A percentile compares a stretch with the other conserved stretches of the same genome.
Evolutionary conservation across 139 green algal species (phyloP).

Genomic region (Parachlorella kessleri): DNA sequence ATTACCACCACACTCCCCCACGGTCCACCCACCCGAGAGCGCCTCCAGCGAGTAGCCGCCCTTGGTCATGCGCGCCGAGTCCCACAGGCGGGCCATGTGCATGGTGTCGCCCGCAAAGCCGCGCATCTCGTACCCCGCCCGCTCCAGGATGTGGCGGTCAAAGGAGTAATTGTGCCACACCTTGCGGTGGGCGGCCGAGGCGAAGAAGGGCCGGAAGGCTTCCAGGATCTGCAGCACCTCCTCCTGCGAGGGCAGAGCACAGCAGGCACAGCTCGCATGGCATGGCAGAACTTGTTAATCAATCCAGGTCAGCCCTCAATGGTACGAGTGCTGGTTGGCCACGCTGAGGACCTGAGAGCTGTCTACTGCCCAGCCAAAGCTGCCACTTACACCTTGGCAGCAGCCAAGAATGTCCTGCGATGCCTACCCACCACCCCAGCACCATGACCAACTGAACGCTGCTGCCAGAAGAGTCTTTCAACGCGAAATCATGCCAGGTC

Average conservation of each 20-base stretch:
- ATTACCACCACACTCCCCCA: background rate
- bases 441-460: too few relatives aligned
- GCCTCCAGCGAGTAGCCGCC: conserved; percentile 81
- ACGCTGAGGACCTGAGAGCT: too few relatives aligned
- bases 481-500: too few relatives aligned
- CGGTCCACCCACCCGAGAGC: conserved; percentile 48
- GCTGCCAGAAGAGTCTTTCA: too few relatives aligned
- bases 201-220: conserved; percentile 86
- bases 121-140: conserved; percentile 35
- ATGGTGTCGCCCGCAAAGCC: conserved; percentile 96
- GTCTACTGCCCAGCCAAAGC: too few relatives aligned
- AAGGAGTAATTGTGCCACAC: conserved; percentile 99
- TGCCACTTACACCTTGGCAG: too few relatives aligned
- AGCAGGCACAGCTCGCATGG: too few relatives aligned
- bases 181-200: conserved; percentile 70
- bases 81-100: conserved; percentile 97
- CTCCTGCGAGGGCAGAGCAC: conserved; percentile 9
- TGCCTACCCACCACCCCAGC: too few relatives aligned
- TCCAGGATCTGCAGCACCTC: conserved; percentile 60
- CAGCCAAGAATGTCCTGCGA: too few relatives aligned
- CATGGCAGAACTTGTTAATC: too few relatives aligned
- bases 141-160: conserved; percentile 92
- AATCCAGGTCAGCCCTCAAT: too few relatives aligned
- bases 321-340: too few relatives aligned
- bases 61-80: conserved; percentile 71